phyloP scores from a whole-genome alignment of 2,329 filamentous ascomycete genomes.

The Aspergillus piperis region DNA sequence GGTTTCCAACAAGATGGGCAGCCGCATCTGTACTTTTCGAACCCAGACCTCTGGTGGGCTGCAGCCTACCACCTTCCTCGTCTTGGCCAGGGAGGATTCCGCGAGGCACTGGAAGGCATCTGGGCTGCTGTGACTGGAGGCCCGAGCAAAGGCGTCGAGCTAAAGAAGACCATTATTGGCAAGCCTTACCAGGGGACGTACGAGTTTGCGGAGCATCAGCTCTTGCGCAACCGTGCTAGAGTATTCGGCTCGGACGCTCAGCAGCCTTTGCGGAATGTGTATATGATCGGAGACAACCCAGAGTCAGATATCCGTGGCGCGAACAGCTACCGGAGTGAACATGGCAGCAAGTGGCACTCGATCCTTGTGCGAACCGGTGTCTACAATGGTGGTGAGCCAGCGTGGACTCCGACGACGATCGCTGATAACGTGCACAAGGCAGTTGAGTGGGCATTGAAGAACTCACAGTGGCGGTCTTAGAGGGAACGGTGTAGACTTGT shows the following conservation, averaged over 20 bases:
- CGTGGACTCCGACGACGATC: slow-evolving; percentile 63
- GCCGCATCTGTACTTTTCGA: slow-evolving; percentile 81
- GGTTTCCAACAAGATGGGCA: slow-evolving; percentile 85
- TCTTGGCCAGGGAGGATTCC: slow-evolving; percentile 88
- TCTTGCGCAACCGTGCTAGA: slow-evolving; percentile 61
- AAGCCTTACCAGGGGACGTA: slow-evolving; percentile 82
- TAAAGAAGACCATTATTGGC: slow-evolving; percentile 71
- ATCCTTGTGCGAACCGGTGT: slow-evolving; percentile 81
- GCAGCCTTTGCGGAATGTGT: slow-evolving; percentile 68
- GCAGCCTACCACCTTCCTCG: slow-evolving; percentile 81
- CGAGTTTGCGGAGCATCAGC: slow-evolving; percentile 74
- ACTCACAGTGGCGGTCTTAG: slow-evolving; percentile 42
- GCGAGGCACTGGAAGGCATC: slow-evolving; percentile 75
- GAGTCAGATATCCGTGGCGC: slow-evolving; percentile 89
- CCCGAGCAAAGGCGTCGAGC: slow-evolving; percentile 51
- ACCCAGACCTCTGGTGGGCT: slow-evolving; percentile 88
- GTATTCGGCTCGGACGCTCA: slow-evolving; percentile 44
- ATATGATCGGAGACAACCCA: slow-evolving; percentile 92
- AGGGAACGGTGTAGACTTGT: neutral
- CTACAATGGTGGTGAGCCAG: slow-evolving; percentile 61
- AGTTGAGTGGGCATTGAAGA: slow-evolving; percentile 72
- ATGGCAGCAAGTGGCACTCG: slow-evolving; percentile 73
- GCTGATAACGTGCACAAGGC: slow-evolving; percentile 75
- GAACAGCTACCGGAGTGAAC: slow-evolving; percentile 68
- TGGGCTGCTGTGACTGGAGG: slow-evolving; percentile 72